Evolutionary conservation across 106 monocot genomes (phyloP), one percentile per base, ranked within the genome.

Genomic region (Acorus calamus): DNA sequence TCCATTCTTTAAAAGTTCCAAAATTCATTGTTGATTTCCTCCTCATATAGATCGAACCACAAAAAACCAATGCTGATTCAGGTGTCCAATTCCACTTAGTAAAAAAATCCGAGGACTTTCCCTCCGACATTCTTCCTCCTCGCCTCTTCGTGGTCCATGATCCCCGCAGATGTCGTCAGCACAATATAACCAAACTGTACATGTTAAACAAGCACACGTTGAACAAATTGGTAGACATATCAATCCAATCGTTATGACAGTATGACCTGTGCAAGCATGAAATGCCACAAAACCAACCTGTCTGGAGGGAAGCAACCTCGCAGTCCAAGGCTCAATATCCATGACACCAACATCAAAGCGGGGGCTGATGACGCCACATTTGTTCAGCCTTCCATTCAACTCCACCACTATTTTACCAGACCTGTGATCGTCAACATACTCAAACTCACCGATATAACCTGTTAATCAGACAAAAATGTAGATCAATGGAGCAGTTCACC

Each of bases 111-210:
- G 10, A 84, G 72, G 3, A 84, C 79, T 58, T 84, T 79, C 10
- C 84, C 84, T 70, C 84, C 79, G 11, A 79, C 84, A 51, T 84
- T 84, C 84, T 84, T 84, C 66, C 79, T 84, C 79, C 84, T 76
- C n/a, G 79, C 83, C 55, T 79, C 84, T 52, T 79, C 84, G 63
- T 84, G 84, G 62, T 84, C 79, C 79, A 84, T 84, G 60, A 79
- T 84, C 47, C 84, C 84, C 2, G 76, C 84, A 47, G 76, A 84
- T 14, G 84, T 84, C 4, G 76, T 84, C 65, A 84, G 56, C 55
- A 79, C 76, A 50, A 79, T 84, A 58, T 79, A 84, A 8, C 76
- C 76, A 53, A 76, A 76, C 76, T 76, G 69, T 47, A 67, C 4
- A 46, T 49, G 28, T 49, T 14, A 3, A 11, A 2, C 48, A 10